phyloP scores from a whole-genome alignment of 1,284 basidiomycete species.

The Fomitopsis betulina region DNA sequence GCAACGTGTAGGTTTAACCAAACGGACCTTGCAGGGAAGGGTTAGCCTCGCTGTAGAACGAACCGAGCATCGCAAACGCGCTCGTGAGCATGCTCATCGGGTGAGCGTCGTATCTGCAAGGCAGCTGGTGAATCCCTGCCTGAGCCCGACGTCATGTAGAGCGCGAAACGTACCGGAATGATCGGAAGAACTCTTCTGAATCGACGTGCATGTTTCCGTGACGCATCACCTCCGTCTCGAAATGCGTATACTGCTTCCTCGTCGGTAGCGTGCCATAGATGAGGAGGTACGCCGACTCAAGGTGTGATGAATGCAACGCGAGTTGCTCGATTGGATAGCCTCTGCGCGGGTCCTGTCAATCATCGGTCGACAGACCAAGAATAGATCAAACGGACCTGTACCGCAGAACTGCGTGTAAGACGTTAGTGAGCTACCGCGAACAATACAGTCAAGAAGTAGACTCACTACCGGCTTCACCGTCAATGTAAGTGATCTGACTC shows the following conservation, averaged over 20 bases:
- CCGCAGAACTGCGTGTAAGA: conserved; percentile 47
- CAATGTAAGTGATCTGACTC: conserved; percentile 83
- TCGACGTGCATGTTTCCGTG: conserved; percentile 78
- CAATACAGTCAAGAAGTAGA: background rate
- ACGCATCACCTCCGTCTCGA: conserved; percentile 72
- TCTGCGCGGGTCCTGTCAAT: conserved; percentile 31
- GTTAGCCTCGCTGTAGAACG: conserved; percentile 80
- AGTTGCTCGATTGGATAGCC: conserved; percentile 93
- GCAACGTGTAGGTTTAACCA: background rate
- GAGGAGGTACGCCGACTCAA: conserved; percentile 83
- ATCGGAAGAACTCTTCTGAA: conserved; percentile 74
- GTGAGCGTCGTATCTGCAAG: conserved; percentile 73
- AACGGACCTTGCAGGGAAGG: conserved; percentile 65
- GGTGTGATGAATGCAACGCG: conserved; percentile 70
- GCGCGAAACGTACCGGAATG: conserved; percentile 53
- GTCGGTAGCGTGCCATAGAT: conserved; percentile 82
- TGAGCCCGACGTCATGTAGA: background rate
- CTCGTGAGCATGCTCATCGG: conserved; percentile 87
- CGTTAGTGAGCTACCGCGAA: background rate
- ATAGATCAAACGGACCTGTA: conserved; percentile 47
- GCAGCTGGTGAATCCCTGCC: no score
- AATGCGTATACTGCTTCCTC: conserved; percentile 53
- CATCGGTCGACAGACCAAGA: background rate
- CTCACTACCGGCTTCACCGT: conserved; percentile 74
- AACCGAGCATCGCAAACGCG: conserved; percentile 81